phyloP scores from a whole-genome alignment of 192 early-diverging fungal genomes.

The Globomyces pollinis-pini region DNA sequence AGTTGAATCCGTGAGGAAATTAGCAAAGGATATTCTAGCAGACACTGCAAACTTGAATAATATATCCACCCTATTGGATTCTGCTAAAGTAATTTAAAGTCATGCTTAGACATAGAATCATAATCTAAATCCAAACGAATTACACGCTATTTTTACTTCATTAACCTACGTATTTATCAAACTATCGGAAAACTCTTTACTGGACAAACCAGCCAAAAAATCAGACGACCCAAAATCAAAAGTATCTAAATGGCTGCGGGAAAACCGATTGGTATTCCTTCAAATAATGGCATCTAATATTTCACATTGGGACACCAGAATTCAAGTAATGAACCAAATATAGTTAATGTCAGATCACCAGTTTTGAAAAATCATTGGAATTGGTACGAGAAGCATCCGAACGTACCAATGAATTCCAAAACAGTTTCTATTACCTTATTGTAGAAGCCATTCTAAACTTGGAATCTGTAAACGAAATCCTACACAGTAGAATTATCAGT shows the following conservation, averaged over 20 bases:
- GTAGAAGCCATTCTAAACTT: slow-evolving; percentile 50
- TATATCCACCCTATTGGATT: too few species aligned
- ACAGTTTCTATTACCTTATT: slow-evolving; percentile 51
- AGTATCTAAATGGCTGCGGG: slow-evolving; percentile 67
- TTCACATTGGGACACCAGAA: slow-evolving; percentile 52
- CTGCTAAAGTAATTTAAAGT: too few species aligned
- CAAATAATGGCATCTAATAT: slow-evolving; percentile 47
- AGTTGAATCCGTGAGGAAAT: background rate
- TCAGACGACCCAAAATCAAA: slow-evolving; percentile 41
- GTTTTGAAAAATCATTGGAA: slow-evolving; percentile 64
- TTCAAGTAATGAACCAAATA: slow-evolving; percentile 48
- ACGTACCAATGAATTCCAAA: slow-evolving; percentile 55
- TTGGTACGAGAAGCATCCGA: slow-evolving; percentile 60
- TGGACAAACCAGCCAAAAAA: slow-evolving; percentile 7
- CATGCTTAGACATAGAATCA: background rate
- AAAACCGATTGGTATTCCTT: slow-evolving; percentile 64
- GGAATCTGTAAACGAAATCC: slow-evolving; percentile 18
- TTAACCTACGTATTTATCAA: slow-evolving; percentile 61
- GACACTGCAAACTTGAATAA: too few species aligned
- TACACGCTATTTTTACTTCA: slow-evolving; percentile 31
- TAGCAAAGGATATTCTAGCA: too few species aligned
- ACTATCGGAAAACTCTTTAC: slow-evolving; percentile 25
- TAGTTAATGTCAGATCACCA: slow-evolving; percentile 44
- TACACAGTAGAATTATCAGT: slow-evolving; percentile 57
- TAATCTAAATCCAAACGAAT: background rate